phyloP scores from a whole-genome alignment of 176 grass and related monocot species.

The Musa troglodytarum region DNA sequence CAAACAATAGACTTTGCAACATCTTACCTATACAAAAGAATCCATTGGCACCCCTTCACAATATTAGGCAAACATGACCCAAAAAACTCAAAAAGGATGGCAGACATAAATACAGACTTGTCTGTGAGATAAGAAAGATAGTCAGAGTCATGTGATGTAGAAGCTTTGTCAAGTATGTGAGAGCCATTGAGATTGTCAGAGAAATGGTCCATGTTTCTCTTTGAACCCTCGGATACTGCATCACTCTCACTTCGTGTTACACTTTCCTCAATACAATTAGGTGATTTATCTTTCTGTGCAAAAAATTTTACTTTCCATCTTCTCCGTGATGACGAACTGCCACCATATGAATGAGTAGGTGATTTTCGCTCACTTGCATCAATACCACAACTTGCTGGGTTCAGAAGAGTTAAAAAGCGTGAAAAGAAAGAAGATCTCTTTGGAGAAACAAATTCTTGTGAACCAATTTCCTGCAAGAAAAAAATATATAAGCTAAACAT shows the following conservation, averaged over 20 bases:
- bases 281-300: constrained; percentile 28
- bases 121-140: constrained; percentile 51
- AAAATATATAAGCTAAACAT: neutral
- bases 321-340: constrained; percentile 33
- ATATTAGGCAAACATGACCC: constrained; percentile 71
- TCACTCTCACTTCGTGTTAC: constrained; percentile 42
- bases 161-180: constrained; percentile 35
- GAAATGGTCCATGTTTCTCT: constrained; percentile 14
- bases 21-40: constrained; percentile 85
- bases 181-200: constrained; percentile 20
- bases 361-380: constrained; percentile 16
- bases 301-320: constrained; percentile 29
- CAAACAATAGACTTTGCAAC: neutral
- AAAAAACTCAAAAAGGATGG: constrained; percentile 64
- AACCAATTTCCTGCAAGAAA: constrained; percentile 35
- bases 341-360: constrained; percentile 10
- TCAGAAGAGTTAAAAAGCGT: constrained; percentile 45
- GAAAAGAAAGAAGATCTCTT: constrained; percentile 46
- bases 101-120: constrained; percentile 62
- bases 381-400: constrained; percentile 23
- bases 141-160: constrained; percentile 22
- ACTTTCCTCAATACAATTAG: constrained; percentile 39
- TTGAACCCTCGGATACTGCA: constrained; percentile 25
- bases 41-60: constrained; percentile 79
- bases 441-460: constrained; percentile 38